Conservation (phyloP, 768 basidiomycete genomes). For the Tylopilus subfusipes region DNA sequence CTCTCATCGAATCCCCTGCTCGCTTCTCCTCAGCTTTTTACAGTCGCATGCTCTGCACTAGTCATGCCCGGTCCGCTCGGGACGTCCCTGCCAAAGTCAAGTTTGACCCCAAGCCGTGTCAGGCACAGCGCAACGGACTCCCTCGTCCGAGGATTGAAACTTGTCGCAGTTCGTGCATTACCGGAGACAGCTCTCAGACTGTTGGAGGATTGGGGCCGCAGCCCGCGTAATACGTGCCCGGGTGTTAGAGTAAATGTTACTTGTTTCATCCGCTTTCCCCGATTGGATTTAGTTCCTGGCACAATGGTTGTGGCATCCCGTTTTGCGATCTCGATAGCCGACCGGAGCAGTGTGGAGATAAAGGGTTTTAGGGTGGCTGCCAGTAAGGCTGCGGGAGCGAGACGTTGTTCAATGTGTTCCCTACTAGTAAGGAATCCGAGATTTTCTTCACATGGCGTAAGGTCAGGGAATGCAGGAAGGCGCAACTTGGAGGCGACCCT, state of each 20-base stretch:
- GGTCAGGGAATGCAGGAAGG: slow-evolving; percentile 21
- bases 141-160: slow-evolving; percentile 5
- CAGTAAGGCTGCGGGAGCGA: slow-evolving; percentile 40
- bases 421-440: slow-evolving; percentile 9
- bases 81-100: slow-evolving; percentile 18
- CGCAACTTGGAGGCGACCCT: slow-evolving; percentile 15
- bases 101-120: slow-evolving; percentile 29
- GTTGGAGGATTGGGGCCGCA: slow-evolving; percentile 17
- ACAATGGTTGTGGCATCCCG: slow-evolving; percentile 28
- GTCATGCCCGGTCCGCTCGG: not conserved
- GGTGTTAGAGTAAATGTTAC: slow-evolving; percentile 35
- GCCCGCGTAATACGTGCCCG: slow-evolving; percentile 38
- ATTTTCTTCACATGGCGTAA: slow-evolving; percentile 7
- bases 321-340: slow-evolving; percentile 33
- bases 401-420: slow-evolving; percentile 19
- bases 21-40: slow-evolving; percentile 17
- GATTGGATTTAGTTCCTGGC: slow-evolving; percentile 15
- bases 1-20: not conserved
- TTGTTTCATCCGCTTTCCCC: slow-evolving; percentile 24
- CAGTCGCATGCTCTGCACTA: not conserved
- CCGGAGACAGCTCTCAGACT: not conserved
- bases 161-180: not conserved
- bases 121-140: slow-evolving; percentile 29
- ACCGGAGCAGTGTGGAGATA: slow-evolving; percentile 32
- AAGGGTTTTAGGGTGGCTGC: slow-evolving; percentile 32